Evolutionary conservation across 2,329 filamentous ascomycete species (phyloP), one percentile per base, ranked within the genome.

Genomic region (Diplodia mutila): DNA sequence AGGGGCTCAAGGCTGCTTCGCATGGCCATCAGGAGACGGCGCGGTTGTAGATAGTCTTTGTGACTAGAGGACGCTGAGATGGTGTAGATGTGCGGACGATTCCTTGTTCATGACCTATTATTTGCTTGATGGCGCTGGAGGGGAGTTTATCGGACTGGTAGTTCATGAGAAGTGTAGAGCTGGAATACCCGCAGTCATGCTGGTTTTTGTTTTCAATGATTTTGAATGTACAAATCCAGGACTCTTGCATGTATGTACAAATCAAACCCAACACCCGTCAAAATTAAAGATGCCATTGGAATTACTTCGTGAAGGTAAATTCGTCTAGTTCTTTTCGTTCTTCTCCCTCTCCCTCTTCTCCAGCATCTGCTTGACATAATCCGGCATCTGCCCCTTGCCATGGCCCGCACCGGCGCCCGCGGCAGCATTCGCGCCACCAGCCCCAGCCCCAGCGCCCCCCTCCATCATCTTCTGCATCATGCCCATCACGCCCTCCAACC

Each of bases 401-500:
- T 39, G 34, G 1, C 39, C 27, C 29, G 25, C 49, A 29, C 49
- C 52, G 8, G 52, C 52, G 4, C 32, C 51, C 25, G 48, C 48
- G 12, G 29, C 29, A 32, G 59, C 59, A 25, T 27, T 27, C 8
- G 18, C 42, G 1, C n/a, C 46, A 37, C n/a, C 61, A 39, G 21
- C 34, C 3, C 11, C 39, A 25, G n/a, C 34, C 7, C 23, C 23
- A 29, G 21, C 57, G 2, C 37, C 57, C 1, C 23, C 49, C 4
- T 29, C 61, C 61, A 39, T 54, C 61, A 65, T 42, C 61, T 65
- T 65, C 48, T 29, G 14, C 61, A 65, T 29, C 48, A 53, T 27
- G 0, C 61, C 61, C 61, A 65, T 65, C 16, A 54, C 18, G 12
- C 14, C 66, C 61, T 74, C 73, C 69, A 75, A 52, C 68, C 71